A percentile compares a stretch with the other conserved stretches of the same genome.
phyloP scores from a whole-genome alignment of 148 eudicot species.

The Drosera capensis region DNA sequence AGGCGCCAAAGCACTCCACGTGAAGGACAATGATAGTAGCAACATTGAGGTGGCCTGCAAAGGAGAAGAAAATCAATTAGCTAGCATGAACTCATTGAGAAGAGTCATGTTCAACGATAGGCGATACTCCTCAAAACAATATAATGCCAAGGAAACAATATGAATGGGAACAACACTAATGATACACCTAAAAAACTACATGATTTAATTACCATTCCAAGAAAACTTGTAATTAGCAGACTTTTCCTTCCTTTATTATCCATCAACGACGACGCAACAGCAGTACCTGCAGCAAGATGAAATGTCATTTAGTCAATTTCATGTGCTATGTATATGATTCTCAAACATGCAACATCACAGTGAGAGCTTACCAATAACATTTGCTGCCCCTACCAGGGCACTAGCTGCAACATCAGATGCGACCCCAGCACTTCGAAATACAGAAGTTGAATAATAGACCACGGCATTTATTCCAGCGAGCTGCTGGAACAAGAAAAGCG shows the following conservation, averaged over 20 bases:
- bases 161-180: no score
- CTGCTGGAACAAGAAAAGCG: slow-evolving; percentile 95
- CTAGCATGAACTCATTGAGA: neutral
- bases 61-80: slow-evolving; percentile 4
- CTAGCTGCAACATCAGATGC: slow-evolving; percentile 98
- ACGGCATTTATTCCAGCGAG: slow-evolving; percentile 97
- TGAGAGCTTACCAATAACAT: slow-evolving; percentile 60
- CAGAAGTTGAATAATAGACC: slow-evolving; percentile 88
- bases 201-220: slow-evolving; percentile 63
- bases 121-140: no score
- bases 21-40: slow-evolving; percentile 69
- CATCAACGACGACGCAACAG: slow-evolving; percentile 83
- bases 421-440: slow-evolving; percentile 91
- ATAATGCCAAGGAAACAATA: no score
- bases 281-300: slow-evolving; percentile 43
- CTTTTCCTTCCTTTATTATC: slow-evolving; percentile 95
- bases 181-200: neutral
- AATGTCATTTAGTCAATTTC: no score
- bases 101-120: no score
- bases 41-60: slow-evolving; percentile 91
- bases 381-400: slow-evolving; percentile 91
- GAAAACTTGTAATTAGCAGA: slow-evolving; percentile 73
- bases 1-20: slow-evolving; percentile 74
- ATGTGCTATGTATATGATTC: neutral
- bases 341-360: neutral